phyloP scores from a whole-genome alignment of 768 basidiomycete genomes.

The Leccinum ochraceum region DNA sequence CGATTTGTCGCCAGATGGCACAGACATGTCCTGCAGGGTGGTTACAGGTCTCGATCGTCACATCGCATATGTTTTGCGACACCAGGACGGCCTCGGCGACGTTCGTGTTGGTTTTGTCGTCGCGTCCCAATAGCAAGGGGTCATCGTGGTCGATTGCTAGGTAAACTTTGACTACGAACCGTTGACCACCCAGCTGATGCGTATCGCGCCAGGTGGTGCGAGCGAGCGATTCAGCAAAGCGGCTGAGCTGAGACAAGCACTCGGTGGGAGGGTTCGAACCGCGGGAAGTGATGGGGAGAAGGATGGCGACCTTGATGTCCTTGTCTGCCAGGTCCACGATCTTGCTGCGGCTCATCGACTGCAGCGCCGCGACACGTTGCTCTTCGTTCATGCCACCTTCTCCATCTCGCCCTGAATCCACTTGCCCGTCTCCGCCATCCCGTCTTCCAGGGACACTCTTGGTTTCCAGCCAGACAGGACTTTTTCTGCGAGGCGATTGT shows the following conservation, averaged over 20 bases:
- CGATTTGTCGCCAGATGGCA: constrained; percentile 53
- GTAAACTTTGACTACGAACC: constrained; percentile 45
- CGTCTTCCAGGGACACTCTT: constrained; percentile 40
- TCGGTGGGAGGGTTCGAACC: constrained; percentile 34
- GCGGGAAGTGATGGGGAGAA: constrained; percentile 60
- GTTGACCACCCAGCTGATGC: constrained; percentile 29
- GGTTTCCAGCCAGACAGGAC: constrained; percentile 46
- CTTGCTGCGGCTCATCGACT: constrained; percentile 35
- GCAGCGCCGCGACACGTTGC: constrained; percentile 20
- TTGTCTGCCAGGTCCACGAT: constrained; percentile 39
- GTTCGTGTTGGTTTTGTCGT: constrained; percentile 21
- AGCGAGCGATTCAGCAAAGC: constrained; percentile 45
- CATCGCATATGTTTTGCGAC: constrained; percentile 38
- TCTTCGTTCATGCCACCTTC: constrained; percentile 7
- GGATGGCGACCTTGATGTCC: constrained; percentile 47
- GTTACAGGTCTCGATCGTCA: constrained; percentile 38
- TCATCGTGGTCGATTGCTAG: constrained; percentile 57
- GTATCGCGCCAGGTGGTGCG: constrained; percentile 50
- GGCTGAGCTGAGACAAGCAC: constrained; percentile 44
- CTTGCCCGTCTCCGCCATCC: constrained; percentile 45
- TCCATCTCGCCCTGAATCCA: constrained; percentile 49
- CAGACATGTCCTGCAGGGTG: constrained; percentile 51
- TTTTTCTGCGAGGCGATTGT: constrained; percentile 40
- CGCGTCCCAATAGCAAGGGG: constrained; percentile 33
- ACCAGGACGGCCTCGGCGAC: constrained; percentile 40